Evolutionary conservation across 2,329 filamentous ascomycete genomes (phyloP), one percentile per base, ranked within the genome.

Genomic region (Trichoderma sp.): DNA sequence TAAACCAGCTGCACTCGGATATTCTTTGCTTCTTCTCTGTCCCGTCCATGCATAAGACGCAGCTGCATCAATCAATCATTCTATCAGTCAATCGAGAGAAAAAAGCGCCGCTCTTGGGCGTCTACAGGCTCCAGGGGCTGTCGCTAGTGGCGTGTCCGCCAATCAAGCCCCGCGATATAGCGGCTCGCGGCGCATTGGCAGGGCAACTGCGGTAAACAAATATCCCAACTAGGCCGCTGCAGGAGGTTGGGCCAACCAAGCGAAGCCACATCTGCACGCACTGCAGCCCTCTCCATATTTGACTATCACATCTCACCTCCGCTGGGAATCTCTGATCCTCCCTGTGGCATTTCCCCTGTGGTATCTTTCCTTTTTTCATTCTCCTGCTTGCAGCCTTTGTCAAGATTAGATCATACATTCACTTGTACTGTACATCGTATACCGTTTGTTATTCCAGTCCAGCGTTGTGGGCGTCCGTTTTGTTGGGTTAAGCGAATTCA

Each of bases 141-240:
- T 52, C n/a, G 13, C 27, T 40, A 55, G 47, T 40, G 49, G 49
- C 52, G 52, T n/a, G 55, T 66, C 27, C 29, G n/a, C 55, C 53
- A 58, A 58, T 49, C 53, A 52, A 2, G 13, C 29, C 21, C 55
- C 27, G 27, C 55, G 55, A n/a, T 57, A 19, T 5, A 19, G 5
- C 24, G 33, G 57, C 7, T 57, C 57, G 49, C 24, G n/a, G 27
- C 49, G 4, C 35, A 27, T 79, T 73, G 76, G 74, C 78, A 73
- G 72, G 71, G 77, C 78, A 79, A 80, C 78, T 33, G 66, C 49
- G 21, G 76, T 80, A 78, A 80, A 80, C 78, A 80, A 77, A 73
- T 62, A 43, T 43, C 40, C 49, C 72, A 69, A 53, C 40, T 19
- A 10, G 40, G 40, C 40, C 40, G 40, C 72, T 63, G 59, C 61